A percentile compares a stretch with the other conserved stretches of the same genome.
Evolutionary conservation across 139 green algal species (phyloP).

Genomic region (Chlamydomonas eustigma): DNA sequence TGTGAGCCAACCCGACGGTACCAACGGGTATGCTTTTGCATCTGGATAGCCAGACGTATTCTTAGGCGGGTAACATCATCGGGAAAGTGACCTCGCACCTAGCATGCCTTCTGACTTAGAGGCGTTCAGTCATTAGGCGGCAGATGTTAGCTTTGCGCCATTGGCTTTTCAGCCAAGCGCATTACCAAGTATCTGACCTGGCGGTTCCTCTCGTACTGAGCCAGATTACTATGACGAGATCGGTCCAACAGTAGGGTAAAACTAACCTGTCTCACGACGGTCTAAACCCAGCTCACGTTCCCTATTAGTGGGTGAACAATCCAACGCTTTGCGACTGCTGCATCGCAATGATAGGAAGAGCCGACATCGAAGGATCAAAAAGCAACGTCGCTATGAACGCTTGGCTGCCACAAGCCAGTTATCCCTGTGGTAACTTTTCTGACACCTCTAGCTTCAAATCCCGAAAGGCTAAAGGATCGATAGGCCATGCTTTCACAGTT

Average conservation of each 20-base stretch:
- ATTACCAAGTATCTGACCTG: conserved; percentile 76
- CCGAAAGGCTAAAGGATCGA: conserved; percentile 87
- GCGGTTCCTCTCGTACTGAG: conserved; percentile 91
- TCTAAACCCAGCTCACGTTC: conserved; percentile 23
- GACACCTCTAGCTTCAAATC: conserved; percentile 88
- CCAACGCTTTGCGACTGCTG: conserved; percentile 69
- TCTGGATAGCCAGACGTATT: conserved; percentile 60
- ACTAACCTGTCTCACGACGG: conserved; percentile 49
- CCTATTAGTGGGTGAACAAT: conserved; percentile 49
- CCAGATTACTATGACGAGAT: conserved; percentile 77
- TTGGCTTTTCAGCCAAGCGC: conserved; percentile 53
- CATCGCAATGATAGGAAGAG: conserved; percentile 12
- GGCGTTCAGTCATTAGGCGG: conserved; percentile 63
- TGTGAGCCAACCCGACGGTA: conserved; percentile 40
- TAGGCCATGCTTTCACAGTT: conserved; percentile 91
- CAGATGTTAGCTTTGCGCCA: conserved; percentile 82
- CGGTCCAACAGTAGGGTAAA: conserved; percentile 78
- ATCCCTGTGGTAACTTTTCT: conserved; percentile 88
- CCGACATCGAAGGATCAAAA: conserved; percentile 11
- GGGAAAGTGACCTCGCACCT: conserved; percentile 40
- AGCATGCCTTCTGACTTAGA: conserved; percentile 46
- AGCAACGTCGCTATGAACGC: conserved; percentile 40
- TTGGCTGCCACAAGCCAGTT: conserved; percentile 91
- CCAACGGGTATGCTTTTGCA: conserved; percentile 64
- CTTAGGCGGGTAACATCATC: conserved; percentile 53